A percentile compares a stretch with the other conserved stretches of the same genome.
Conservation (phyloP, 768 basidiomycete genomes). For the Tylopilus felleus region DNA sequence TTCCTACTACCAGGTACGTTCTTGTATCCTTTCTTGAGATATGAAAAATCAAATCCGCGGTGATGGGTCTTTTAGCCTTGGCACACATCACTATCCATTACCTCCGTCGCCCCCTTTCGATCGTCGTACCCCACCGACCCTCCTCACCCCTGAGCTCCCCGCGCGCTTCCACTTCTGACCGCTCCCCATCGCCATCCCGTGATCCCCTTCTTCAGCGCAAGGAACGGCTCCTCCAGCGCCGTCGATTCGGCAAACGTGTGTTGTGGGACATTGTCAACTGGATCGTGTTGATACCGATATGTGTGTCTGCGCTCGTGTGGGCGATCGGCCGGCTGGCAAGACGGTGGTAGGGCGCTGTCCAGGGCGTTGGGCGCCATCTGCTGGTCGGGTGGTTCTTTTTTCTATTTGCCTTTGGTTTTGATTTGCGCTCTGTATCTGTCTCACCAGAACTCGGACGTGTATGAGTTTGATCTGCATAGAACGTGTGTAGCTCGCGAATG, state of each 20-base stretch:
- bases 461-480: neutral
- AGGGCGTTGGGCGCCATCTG: neutral
- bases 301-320: conserved; percentile 57
- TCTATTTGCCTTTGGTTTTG: neutral
- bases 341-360: conserved; percentile 45
- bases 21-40: neutral
- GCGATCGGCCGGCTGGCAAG: conserved; percentile 48
- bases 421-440: neutral
- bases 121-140: conserved; percentile 63
- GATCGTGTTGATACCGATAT: conserved; percentile 61
- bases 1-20: conserved; percentile 60
- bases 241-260: conserved; percentile 66
- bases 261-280: conserved; percentile 85
- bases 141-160: conserved; percentile 21
- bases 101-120: conserved; percentile 79
- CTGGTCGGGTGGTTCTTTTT: conserved; percentile 2
- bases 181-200: conserved; percentile 32
- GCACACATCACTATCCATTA: conserved; percentile 81
- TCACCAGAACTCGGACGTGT: conserved; percentile 6
- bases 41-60: neutral
- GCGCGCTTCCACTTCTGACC: conserved; percentile 12
- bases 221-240: conserved; percentile 77
- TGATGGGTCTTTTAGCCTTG: conserved; percentile 42
- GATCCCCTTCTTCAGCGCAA: conserved; percentile 84
- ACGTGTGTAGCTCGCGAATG: neutral